Base-by-base conservation (phyloP, 2,329 filamentous ascomycete species). In the Penicillium capsulatum region DNA sequence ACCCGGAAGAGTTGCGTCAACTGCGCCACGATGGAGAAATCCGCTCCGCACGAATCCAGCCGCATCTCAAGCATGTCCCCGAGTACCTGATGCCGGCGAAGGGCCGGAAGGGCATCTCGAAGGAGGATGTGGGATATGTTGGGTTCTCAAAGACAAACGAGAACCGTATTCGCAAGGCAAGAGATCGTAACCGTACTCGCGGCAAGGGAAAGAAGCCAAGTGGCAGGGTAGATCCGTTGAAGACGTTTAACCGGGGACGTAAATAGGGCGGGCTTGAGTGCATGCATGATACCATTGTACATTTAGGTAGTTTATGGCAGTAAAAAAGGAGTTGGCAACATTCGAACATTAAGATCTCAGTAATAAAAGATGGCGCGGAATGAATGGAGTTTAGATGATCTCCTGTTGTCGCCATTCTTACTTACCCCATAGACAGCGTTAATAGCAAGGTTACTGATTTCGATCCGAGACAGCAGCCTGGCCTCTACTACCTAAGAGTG, bases 1-100 rank as follows among this genome's bases (percentile, higher is more conserved):
- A 98, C 63, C 92, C 92, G 0, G 81, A 84, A 20, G 91, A 97
- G 60, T 70, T 97, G 49, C 79, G 81, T 26, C 88, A 95, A 61
- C 73, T 97, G 51, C 80, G 91, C 17, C 92, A 98, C 61, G 92
- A 98, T 61, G 83, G 83, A 26, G 91, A 96, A 63, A 73, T 94
- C 40, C 79, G 89, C 44, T 82, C 89, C 16, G 87, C 90, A 10
- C 75, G 86, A 43, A 81, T 89, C 31, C 90, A 97, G 66, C 78
- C 85, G 6, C 92, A 98, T 71, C 71, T 98, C 50, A 94, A 88
- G 67, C 87, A 96, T 63, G 86, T 98, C 1, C 92, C 92, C 0
- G 90, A 96, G 32, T 98, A 98, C 61, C 69, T 98, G 36, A 72
- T 98, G 54, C 92, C 92, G 70, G 76, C 66, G 59, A 89, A 79